phyloP scores from a whole-genome alignment of 2,329 filamentous ascomycete species.

The Botryotinia convoluta region DNA sequence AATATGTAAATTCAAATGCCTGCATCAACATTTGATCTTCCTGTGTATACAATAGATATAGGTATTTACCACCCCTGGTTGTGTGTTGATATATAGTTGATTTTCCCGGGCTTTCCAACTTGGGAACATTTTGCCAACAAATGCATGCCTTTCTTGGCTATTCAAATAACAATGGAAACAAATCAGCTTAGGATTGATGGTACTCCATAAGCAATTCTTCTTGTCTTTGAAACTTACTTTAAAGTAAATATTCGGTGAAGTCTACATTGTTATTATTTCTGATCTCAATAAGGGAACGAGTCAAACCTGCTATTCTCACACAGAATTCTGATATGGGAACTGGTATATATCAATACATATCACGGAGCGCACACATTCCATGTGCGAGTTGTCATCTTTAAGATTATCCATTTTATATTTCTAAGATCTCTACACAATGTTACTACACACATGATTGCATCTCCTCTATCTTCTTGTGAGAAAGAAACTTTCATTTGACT shows the following conservation, averaged over 20 bases:
- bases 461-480: neutral
- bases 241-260: neutral
- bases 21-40: neutral
- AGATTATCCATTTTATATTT: neutral
- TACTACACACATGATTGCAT: neutral
- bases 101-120: neutral
- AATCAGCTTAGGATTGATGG: neutral
- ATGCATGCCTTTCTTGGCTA: neutral
- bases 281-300: neutral
- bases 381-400: neutral
- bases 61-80: fast-evolving
- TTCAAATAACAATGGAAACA: neutral
- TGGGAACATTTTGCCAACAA: neutral
- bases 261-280: neutral
- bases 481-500: neutral
- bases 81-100: neutral
- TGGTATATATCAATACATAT: no score
- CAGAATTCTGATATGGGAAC: no score
- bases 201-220: neutral
- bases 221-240: neutral
- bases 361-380: neutral
- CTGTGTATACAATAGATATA: neutral
- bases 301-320: neutral
- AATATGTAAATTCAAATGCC: neutral
- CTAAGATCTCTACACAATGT: neutral